Conservation (phyloP, 768 basidiomycete genomes). For the Boletus sp. region DNA sequence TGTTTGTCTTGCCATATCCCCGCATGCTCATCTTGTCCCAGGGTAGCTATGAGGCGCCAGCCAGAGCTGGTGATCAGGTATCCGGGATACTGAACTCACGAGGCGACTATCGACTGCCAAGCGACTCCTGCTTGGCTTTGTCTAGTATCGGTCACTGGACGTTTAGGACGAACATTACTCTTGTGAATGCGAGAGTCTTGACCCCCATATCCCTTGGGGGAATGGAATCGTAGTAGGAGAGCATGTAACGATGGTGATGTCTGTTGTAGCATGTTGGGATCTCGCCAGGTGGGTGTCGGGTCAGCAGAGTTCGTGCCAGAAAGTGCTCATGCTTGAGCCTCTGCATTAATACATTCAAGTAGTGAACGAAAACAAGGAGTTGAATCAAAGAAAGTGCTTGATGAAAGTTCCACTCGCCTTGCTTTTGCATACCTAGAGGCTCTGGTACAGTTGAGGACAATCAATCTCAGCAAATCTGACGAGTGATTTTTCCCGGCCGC, state of each 20-base stretch:
- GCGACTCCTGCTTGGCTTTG: background rate
- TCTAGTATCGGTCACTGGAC: too few species aligned
- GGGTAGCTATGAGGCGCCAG: slow-evolving; percentile 6
- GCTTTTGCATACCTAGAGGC: too few species aligned
- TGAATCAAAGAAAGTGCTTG: background rate
- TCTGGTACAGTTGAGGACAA: too few species aligned
- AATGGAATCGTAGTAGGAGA: too few species aligned
- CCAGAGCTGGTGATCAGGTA: slow-evolving; percentile 13
- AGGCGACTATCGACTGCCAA: background rate
- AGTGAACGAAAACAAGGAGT: background rate
- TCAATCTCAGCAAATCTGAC: too few species aligned
- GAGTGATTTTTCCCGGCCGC: too few species aligned
- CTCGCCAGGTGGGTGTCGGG: background rate
- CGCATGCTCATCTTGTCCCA: slow-evolving; percentile 3
- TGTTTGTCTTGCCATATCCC: background rate
- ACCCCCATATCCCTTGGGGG: too few species aligned
- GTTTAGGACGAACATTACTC: background rate
- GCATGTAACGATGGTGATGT: background rate
- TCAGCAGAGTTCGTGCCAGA: background rate
- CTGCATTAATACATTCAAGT: background rate
- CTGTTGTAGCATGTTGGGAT: background rate
- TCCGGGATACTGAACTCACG: background rate
- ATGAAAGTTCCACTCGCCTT: too few species aligned
- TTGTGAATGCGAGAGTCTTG: background rate
- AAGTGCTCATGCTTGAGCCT: background rate